phyloP scores from a whole-genome alignment of 1,284 basidiomycete species.

The Microbotryum saponariae region DNA sequence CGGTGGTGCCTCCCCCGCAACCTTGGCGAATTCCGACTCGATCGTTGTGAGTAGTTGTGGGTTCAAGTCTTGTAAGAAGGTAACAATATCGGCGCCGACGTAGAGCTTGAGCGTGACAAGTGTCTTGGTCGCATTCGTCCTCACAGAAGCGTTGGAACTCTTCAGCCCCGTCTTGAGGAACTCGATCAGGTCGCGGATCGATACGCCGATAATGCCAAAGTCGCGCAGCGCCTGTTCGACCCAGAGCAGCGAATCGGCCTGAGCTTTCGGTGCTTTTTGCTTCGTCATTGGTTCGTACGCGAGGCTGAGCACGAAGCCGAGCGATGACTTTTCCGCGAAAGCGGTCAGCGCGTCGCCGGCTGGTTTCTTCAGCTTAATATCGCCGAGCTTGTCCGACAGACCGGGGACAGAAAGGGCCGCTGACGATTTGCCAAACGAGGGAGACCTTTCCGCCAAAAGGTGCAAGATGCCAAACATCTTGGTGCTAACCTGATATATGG shows the following conservation, averaged over 20 bases:
- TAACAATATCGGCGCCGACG: slow-evolving; percentile 82
- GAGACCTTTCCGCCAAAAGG: slow-evolving; percentile 66
- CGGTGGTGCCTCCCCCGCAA: slow-evolving; percentile 68
- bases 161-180: slow-evolving; percentile 80
- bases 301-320: slow-evolving; percentile 83
- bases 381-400: slow-evolving; percentile 89
- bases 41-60: slow-evolving; percentile 90
- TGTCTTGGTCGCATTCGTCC: slow-evolving; percentile 89
- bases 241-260: slow-evolving; percentile 87
- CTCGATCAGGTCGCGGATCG: slow-evolving; percentile 76
- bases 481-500: slow-evolving; percentile 61
- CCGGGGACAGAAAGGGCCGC: slow-evolving; percentile 76
- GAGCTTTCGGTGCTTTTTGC: slow-evolving; percentile 94
- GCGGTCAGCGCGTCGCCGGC: slow-evolving; percentile 77
- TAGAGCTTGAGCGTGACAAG: slow-evolving; percentile 87
- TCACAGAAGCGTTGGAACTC: slow-evolving; percentile 89
- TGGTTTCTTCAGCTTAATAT: slow-evolving; percentile 93
- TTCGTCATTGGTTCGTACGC: slow-evolving; percentile 85
- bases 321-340: slow-evolving; percentile 85
- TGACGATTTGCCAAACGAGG: slow-evolving; percentile 78
- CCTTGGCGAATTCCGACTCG: slow-evolving; percentile 85
- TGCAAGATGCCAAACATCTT: slow-evolving; percentile 74
- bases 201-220: slow-evolving; percentile 83
- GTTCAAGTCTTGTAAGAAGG: slow-evolving; percentile 88
- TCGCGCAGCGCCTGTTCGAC: slow-evolving; percentile 81